Conservation (phyloP, 768 basidiomycete species). For the Pulveroboletus sp. region DNA sequence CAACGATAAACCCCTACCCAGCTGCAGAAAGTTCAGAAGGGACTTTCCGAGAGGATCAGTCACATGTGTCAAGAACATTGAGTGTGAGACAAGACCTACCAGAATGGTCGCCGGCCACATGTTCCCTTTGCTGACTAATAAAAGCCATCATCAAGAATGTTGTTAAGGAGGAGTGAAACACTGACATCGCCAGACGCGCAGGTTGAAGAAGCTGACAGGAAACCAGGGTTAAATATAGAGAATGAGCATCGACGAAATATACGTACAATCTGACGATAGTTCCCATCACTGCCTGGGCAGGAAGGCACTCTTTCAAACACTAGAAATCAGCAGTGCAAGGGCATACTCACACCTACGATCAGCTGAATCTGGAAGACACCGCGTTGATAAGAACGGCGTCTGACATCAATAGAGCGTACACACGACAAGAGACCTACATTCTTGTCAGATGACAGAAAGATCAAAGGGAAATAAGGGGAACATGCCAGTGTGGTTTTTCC, state of each 20-base stretch:
- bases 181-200: conserved; percentile 62
- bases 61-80: not conserved
- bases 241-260: not conserved
- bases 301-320: conserved; percentile 3
- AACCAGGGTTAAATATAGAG: not conserved
- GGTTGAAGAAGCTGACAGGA: conserved; percentile 43
- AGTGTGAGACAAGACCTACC: conserved; percentile 30
- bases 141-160: not conserved
- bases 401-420: conserved; percentile 17
- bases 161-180: conserved; percentile 3
- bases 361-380: conserved; percentile 38
- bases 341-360: conserved; percentile 32
- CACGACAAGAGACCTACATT: conserved; percentile 47
- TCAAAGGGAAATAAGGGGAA: not conserved
- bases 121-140: conserved; percentile 52
- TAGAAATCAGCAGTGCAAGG: not conserved
- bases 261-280: conserved; percentile 53
- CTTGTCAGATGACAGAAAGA: conserved; percentile 8
- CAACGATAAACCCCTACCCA: conserved; percentile 35
- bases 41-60: conserved; percentile 31
- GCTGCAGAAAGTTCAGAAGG: conserved; percentile 43
- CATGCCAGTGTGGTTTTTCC: conserved; percentile 45
- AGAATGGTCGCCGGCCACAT: conserved; percentile 40
- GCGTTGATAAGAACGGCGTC: conserved; percentile 3
- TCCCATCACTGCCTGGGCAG: conserved; percentile 46